Evolutionary conservation across 2,329 filamentous ascomycete genomes (phyloP).

Genomic region (Diplocarpon rosae): DNA sequence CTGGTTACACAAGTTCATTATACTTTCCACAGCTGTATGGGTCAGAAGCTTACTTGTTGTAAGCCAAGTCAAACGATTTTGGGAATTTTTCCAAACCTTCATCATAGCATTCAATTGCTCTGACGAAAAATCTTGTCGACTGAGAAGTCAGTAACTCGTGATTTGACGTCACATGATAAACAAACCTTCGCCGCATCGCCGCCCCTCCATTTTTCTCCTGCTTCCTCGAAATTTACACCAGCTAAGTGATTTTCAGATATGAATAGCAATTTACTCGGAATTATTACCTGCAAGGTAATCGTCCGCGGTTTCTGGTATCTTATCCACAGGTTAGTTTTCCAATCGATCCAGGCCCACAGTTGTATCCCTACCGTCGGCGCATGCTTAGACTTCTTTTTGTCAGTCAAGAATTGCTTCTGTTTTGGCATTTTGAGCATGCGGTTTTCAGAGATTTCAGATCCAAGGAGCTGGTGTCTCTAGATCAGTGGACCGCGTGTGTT

Average conservation of each 20-base stretch:
- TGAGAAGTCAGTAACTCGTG: conserved; percentile 8
- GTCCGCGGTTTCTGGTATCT: conserved; percentile 50
- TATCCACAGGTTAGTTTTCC: conserved; percentile 5
- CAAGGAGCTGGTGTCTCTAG: background rate
- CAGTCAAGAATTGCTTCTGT: conserved; percentile 24
- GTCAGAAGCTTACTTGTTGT: conserved; percentile 50
- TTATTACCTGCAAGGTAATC: conserved; percentile 52
- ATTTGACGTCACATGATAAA: conserved; percentile 1
- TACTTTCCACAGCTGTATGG: background rate
- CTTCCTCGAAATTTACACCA: conserved; percentile 59
- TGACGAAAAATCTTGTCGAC: conserved; percentile 41
- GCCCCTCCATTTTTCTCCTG: conserved; percentile 63
- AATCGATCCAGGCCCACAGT: no score
- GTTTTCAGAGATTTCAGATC: background rate
- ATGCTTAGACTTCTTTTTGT: conserved; percentile 30
- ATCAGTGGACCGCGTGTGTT: no score
- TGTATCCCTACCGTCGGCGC: conserved; percentile 16
- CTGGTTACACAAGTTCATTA: conserved; percentile 28
- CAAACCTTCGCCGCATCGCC: conserved; percentile 52
- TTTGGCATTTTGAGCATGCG: conserved; percentile 17
- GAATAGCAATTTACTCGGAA: background rate
- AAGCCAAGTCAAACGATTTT: conserved; percentile 56
- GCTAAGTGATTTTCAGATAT: conserved; percentile 28
- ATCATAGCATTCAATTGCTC: conserved; percentile 56
- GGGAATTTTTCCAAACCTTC: conserved; percentile 51